Percentiles rank a stretch among this genome's conserved stretches.
Evolutionary conservation across 257 asterid genomes (phyloP).

Genomic region (Primulina eburnea): DNA sequence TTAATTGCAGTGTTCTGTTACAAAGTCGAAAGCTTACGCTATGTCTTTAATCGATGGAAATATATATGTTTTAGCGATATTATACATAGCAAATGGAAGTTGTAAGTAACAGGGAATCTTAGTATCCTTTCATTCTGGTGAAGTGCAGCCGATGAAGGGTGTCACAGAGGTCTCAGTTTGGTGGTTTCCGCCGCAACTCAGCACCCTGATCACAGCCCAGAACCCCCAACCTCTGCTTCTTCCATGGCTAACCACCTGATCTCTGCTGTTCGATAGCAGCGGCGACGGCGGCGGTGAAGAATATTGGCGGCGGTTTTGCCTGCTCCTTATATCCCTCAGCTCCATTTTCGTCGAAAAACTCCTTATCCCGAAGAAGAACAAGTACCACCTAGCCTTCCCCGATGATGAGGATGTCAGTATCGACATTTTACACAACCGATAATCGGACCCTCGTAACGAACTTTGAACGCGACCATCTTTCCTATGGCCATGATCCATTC

Average conservation of each 20-base stretch:
- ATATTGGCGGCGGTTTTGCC: conserved; percentile 50
- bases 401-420: conserved; percentile 41
- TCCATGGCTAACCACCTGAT: conserved; percentile 13
- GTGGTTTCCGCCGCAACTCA: conserved; percentile 53
- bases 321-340: conserved; percentile 50
- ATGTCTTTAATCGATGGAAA: too few species aligned
- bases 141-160: conserved; percentile 22
- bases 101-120: too few species aligned
- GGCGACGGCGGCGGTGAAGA: conserved; percentile 26
- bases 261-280: conserved; percentile 10
- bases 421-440: conserved; percentile 35
- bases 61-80: too few species aligned
- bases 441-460: conserved; percentile 10
- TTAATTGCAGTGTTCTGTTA: too few species aligned
- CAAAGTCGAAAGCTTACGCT: too few species aligned
- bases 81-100: too few species aligned
- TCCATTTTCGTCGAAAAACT: conserved; percentile 44
- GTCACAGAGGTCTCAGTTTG: conserved; percentile 28
- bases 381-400: conserved; percentile 48
- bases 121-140: conserved; percentile 17
- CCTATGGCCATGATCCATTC: background rate
- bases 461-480: background rate
- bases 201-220: conserved; percentile 51
- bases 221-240: conserved; percentile 26
- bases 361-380: conserved; percentile 48